Evolutionary conservation across 306 rosid species (phyloP), one percentile per base, ranked within the genome.

Genomic region (Luffa aegyptiaca): DNA sequence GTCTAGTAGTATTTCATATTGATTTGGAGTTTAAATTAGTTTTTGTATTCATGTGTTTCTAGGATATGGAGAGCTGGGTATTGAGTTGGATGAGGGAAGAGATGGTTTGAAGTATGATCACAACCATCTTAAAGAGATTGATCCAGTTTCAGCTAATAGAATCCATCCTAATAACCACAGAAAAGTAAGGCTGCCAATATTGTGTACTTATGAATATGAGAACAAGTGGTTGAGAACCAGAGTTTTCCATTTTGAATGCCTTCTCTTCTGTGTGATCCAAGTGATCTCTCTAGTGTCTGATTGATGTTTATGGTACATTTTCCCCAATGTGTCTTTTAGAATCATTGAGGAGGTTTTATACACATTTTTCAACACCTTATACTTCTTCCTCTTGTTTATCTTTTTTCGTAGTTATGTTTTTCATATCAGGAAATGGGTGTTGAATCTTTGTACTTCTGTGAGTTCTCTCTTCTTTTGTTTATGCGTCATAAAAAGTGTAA

Each of bases 101-200:
- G 89, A 82, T 46, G 18, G 55, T 65, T 87, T 85, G 74, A 81
- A 51, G 64, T 56, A 80, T 82, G 75, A 83, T 82, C 90, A 90
- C 78, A 89, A 86, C 16, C 75, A 82, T 82, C 98, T 94, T 77
- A 90, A 86, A 78, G 85, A 80, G 80, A 90, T 94, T 62, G 98
- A 94, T 81, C 98, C 97, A 45, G 87, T 88, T 79, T 93, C 97
- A 8, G 97, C 98, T 20, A 91, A 90, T 83, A 88, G 98, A 86
- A 85, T 92, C 83, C 98, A 94, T 85, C 98, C 97, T 52, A 92
- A 94, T 84, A 86, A 94, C 81, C 88, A 88, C 69, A 90, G 98
- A 88, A 94, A 88, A 88, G 98, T 94, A 66, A 35, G 80, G 76
- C 64, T 51, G 26, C 41, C 70, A 51, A 53, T 68, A 36, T 80